Evolutionary conservation across 1,284 basidiomycete genomes (phyloP), one percentile per base, ranked within the genome.

Genomic region (Ustilago xerochloae): DNA sequence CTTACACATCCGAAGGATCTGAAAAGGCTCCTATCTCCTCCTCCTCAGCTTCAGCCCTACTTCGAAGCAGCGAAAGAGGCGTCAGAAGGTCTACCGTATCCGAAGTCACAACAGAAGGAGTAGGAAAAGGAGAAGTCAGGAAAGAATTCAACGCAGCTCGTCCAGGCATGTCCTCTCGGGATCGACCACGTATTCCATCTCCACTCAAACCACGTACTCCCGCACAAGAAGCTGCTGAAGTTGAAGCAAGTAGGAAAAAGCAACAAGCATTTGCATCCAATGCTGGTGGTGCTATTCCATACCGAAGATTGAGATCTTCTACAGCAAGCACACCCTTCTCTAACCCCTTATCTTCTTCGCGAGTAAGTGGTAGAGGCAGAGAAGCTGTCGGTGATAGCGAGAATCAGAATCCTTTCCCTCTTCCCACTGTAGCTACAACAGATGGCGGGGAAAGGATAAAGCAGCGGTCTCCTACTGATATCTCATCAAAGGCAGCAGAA

Each of bases 101-200:
- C 6, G 65, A 68, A 51, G 49, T 55, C 26, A 28, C 18, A 7
- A 20, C 51, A 1, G 5, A 43, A 3, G 10, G 41, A 43, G 10
- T 13, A 24, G 41, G 7, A 18, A n/a, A n/a, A 1, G 41, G 45
- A n/a, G n/a, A 3, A 2, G 43, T 32, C 47, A 7, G 48, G 20
- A 51, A n/a, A n/a, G n/a, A 47, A 16, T 67, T 67, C 45, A 29
- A 46, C 28, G 46, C 61, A 6, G 43, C 50, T 0, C 66, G 66
- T 8, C 63, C 63, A 13, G 69, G 63, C 28, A 72, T 66, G 69
- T 66, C 69, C 2, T 72, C 69, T 1, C 50, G 69, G 13, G 69
- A 72, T 26, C 59, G 69, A 26, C 69, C 63, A 15, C 63, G 69
- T 28, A 72, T 72, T 22, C 69, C 69, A 6, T 72, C 69, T 0